These are phyloP conservation scores for Phytophthora syringae DNA, from an alignment of 352 stramenopile species.

Conservation along the genomic window DNA sequence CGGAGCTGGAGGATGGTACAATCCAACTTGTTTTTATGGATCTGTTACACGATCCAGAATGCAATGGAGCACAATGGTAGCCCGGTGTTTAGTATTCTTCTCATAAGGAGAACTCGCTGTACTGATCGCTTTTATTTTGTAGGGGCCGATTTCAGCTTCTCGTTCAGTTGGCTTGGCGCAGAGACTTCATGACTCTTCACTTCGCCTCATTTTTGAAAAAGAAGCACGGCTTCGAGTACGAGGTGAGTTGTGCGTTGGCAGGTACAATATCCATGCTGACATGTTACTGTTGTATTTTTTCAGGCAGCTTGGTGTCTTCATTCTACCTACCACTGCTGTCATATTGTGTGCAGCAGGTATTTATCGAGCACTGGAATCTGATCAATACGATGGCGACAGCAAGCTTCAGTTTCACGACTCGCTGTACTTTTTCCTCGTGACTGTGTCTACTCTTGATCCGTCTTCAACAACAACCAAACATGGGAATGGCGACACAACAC, in stretches of 20 bases:
- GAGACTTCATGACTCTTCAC: slow-evolving; percentile 15
- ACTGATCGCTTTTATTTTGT: background rate
- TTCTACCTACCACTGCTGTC: slow-evolving; percentile 66
- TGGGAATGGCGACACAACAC: slow-evolving; percentile 31
- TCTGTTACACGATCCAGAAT: slow-evolving; percentile 37
- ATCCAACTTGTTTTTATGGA: no score
- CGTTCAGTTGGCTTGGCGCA: slow-evolving; percentile 15
- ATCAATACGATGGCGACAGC: slow-evolving; percentile 40
- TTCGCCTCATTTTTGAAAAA: slow-evolving; percentile 23
- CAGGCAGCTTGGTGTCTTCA: slow-evolving; percentile 65
- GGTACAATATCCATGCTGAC: background rate
- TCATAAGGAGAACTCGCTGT: background rate
- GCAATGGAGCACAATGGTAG: slow-evolving; percentile 37
- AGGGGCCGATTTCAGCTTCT: slow-evolving; percentile 30
- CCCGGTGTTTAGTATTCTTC: background rate
- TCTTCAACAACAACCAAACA: slow-evolving; percentile 35
- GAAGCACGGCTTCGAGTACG: slow-evolving; percentile 77
- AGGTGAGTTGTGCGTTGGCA: slow-evolving; percentile 37
- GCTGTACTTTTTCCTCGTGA: slow-evolving; percentile 81
- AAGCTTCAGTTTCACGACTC: slow-evolving; percentile 65
- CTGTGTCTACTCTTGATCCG: slow-evolving; percentile 73
- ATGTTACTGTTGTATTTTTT: no score
- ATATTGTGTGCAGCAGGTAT: slow-evolving; percentile 74
- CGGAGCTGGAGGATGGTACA: no score
- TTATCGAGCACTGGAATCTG: slow-evolving; percentile 63